Evolutionary conservation across 1,284 basidiomycete genomes (phyloP).

Genomic region (Leccinum fallax): DNA sequence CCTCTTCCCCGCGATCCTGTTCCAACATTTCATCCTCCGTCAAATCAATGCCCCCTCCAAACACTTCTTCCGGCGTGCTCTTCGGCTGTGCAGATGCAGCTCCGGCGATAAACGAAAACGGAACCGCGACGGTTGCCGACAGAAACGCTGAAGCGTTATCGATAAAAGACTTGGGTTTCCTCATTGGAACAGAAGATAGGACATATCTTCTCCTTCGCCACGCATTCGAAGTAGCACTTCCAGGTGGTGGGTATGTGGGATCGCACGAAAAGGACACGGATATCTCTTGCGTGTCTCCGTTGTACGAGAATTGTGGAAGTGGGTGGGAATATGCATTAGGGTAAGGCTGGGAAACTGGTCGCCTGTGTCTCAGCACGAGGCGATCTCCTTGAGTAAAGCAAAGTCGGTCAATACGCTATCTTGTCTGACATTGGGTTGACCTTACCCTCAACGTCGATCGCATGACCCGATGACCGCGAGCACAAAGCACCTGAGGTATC

Average conservation of each 20-base stretch:
- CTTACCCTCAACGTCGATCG: constrained; percentile 73
- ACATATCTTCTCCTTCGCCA: constrained; percentile 66
- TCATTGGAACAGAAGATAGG: constrained; percentile 62
- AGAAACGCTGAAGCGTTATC: constrained; percentile 69
- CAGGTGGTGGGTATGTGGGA: constrained; percentile 56
- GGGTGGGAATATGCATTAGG: constrained; percentile 77
- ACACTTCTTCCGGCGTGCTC: constrained; percentile 64
- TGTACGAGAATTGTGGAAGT: constrained; percentile 68
- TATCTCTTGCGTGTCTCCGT: constrained; percentile 56
- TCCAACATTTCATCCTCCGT: constrained; percentile 75
- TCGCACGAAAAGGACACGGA: constrained; percentile 60
- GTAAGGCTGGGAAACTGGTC: constrained; percentile 71
- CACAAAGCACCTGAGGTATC: constrained; percentile 74
- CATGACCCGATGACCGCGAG: constrained; percentile 77
- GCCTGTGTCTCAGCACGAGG: constrained; percentile 71
- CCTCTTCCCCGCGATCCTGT: constrained; percentile 73
- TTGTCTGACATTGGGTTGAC: neutral
- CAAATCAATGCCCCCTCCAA: constrained; percentile 67
- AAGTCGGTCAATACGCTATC: constrained; percentile 8
- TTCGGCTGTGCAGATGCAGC: constrained; percentile 33
- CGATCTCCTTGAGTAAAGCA: constrained; percentile 47
- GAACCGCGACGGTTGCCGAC: constrained; percentile 52
- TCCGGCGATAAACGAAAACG: constrained; percentile 52
- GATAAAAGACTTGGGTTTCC: constrained; percentile 65
- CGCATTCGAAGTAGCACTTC: constrained; percentile 35